Conservation (phyloP, 164 flowering plant species). For the Magnolia sinica region DNA sequence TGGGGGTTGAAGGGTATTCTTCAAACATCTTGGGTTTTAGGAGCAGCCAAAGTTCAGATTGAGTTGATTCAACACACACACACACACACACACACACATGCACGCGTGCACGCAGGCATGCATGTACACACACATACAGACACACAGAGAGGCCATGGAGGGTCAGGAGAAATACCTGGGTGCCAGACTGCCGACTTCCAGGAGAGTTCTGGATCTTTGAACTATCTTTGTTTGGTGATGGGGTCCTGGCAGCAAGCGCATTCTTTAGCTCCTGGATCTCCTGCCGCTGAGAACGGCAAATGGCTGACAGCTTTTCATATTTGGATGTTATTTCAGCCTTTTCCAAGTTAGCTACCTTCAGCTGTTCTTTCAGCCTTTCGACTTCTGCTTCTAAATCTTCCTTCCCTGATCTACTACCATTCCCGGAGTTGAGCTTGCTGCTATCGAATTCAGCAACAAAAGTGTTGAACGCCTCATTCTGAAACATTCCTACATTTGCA, state of each 20-base stretch:
- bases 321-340: slow-evolving; percentile 79
- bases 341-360: slow-evolving; percentile 60
- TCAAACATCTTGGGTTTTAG: no score
- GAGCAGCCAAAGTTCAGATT: no score
- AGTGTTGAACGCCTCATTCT: slow-evolving; percentile 55
- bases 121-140: neutral
- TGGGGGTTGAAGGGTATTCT: no score
- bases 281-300: slow-evolving; percentile 90
- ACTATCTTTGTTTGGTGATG: slow-evolving; percentile 56
- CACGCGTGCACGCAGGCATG: no score
- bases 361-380: slow-evolving; percentile 65
- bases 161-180: slow-evolving; percentile 38
- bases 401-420: slow-evolving; percentile 33
- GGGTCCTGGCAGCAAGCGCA: slow-evolving; percentile 56
- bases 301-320: slow-evolving; percentile 86
- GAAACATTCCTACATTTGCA: slow-evolving; percentile 29
- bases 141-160: no score
- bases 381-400: slow-evolving; percentile 59
- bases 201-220: slow-evolving; percentile 33
- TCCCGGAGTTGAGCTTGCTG: slow-evolving; percentile 41
- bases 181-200: slow-evolving; percentile 23
- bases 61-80: no score
- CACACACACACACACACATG: no score
- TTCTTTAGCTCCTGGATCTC: slow-evolving; percentile 94
- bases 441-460: slow-evolving; percentile 85